Conservation (phyloP, 176 grass and related monocot species). For the Triticum urartu region DNA sequence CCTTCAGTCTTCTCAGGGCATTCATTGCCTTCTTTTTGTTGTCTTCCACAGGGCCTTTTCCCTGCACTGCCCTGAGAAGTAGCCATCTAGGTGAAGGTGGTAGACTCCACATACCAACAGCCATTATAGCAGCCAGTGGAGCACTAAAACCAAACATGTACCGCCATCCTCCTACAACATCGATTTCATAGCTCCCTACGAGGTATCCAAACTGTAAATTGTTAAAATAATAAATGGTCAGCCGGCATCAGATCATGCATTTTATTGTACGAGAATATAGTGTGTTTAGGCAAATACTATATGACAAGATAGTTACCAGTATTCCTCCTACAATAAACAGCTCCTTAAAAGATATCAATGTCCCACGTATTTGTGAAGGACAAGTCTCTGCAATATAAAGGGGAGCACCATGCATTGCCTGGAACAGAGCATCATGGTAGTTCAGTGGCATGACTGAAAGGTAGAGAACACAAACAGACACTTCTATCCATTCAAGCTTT, state of each 20-base stretch:
- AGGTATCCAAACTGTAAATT: slow-evolving; percentile 80
- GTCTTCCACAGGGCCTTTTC: slow-evolving; percentile 64
- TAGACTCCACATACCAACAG: slow-evolving; percentile 70
- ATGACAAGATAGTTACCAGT: slow-evolving; percentile 52
- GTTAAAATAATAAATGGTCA: slow-evolving; percentile 25
- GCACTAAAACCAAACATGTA: slow-evolving; percentile 89
- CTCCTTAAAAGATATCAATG: slow-evolving; percentile 96
- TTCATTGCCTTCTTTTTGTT: slow-evolving; percentile 75
- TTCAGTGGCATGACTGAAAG: slow-evolving; percentile 19
- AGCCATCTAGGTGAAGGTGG: slow-evolving; percentile 90
- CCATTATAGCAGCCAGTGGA: slow-evolving; percentile 83
- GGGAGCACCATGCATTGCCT: slow-evolving; percentile 97
- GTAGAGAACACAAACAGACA: not conserved
- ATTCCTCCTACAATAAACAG: slow-evolving; percentile 97
- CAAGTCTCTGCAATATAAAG: slow-evolving; percentile 97
- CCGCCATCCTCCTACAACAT: slow-evolving; percentile 77
- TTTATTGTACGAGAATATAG: not conserved
- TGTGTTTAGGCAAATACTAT: not conserved
- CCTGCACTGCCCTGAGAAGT: slow-evolving; percentile 85
- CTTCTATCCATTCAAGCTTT: not conserved
- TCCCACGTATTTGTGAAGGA: slow-evolving; percentile 90
- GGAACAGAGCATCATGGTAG: slow-evolving; percentile 29
- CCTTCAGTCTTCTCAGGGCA: slow-evolving; percentile 66
- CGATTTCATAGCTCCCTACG: slow-evolving; percentile 73
- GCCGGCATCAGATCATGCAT: slow-evolving; percentile 2